Evolutionary conservation across 73 alveolate genomes (phyloP).

Genomic region (Paramecium biaurelia): DNA sequence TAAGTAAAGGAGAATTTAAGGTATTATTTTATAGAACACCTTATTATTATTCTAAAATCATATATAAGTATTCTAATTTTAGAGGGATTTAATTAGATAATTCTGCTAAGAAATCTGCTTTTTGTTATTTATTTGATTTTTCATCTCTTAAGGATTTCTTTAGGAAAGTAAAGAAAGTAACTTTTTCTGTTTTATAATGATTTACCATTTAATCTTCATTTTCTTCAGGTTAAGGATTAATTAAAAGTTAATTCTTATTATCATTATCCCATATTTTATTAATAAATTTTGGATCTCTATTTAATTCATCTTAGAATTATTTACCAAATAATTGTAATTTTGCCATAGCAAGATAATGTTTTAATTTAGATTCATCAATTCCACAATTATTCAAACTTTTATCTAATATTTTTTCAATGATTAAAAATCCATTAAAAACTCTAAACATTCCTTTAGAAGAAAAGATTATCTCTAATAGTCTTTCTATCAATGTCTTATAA

Average conservation of each 20-base stretch:
- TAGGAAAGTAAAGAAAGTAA: neutral
- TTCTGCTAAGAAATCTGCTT: neutral
- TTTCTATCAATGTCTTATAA: neutral
- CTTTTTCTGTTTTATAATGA: neutral
- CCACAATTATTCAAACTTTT: neutral
- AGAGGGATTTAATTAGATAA: neutral
- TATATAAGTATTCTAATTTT: neutral
- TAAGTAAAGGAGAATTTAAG: neutral
- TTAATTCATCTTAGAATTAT: neutral
- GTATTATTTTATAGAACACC: neutral
- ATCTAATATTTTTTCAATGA: neutral
- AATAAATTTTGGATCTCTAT: neutral
- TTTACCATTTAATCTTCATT: neutral
- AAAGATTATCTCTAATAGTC: neutral
- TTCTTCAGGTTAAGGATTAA: neutral
- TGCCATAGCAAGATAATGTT: neutral
- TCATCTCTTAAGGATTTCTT: neutral
- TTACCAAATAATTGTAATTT: neutral
- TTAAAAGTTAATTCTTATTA: neutral
- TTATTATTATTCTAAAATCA: neutral
- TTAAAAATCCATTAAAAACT: neutral
- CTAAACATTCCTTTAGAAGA: neutral
- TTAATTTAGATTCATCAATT: neutral
- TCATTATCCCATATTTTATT: neutral
- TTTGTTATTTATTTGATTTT: neutral